phyloP scores from a whole-genome alignment of 2,329 filamentous ascomycete genomes.

The Thielaviopsis cerberus region DNA sequence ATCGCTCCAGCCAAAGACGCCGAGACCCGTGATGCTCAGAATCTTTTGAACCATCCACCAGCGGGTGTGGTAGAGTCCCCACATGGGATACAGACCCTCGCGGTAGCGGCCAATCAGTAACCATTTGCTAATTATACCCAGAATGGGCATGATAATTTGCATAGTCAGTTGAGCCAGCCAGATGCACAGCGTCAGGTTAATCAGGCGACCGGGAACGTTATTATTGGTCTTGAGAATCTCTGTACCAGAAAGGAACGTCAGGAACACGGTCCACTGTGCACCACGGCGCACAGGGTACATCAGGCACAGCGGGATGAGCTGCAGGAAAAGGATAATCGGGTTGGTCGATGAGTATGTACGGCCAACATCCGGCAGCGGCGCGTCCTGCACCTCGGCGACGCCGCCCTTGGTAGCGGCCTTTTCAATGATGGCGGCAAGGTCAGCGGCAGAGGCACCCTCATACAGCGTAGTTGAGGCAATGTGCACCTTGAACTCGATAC shows the following conservation, averaged over 20 bases:
- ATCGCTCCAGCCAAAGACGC: constrained; percentile 25
- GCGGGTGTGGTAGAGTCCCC: constrained; percentile 36
- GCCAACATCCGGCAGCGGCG: constrained; percentile 19
- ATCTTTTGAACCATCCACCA: constrained; percentile 42
- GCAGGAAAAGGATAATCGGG: constrained; percentile 28
- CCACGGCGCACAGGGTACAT: constrained; percentile 33
- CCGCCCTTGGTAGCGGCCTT: constrained; percentile 13
- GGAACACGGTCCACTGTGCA: constrained; percentile 33
- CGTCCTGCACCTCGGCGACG: constrained; percentile 5
- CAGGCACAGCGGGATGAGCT: constrained; percentile 30
- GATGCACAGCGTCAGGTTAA: constrained; percentile 29
- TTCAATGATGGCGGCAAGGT: constrained; percentile 23
- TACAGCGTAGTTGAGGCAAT: constrained; percentile 34
- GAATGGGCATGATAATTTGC: constrained; percentile 23
- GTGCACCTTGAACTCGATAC: constrained; percentile 29
- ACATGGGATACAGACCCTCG: constrained; percentile 39
- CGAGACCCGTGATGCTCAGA: constrained; percentile 28
- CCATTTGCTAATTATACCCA: constrained; percentile 36
- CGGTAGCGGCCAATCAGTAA: constrained; percentile 32
- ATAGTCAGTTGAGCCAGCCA: constrained; percentile 23
- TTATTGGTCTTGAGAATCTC: constrained; percentile 22
- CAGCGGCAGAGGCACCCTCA: constrained; percentile 26
- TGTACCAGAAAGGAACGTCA: constrained; percentile 27
- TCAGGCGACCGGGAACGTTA: constrained; percentile 25
- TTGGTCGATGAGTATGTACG: constrained; percentile 31